phyloP scores from a whole-genome alignment of 805 yeast species.

The Hanseniaspora meyeri region DNA sequence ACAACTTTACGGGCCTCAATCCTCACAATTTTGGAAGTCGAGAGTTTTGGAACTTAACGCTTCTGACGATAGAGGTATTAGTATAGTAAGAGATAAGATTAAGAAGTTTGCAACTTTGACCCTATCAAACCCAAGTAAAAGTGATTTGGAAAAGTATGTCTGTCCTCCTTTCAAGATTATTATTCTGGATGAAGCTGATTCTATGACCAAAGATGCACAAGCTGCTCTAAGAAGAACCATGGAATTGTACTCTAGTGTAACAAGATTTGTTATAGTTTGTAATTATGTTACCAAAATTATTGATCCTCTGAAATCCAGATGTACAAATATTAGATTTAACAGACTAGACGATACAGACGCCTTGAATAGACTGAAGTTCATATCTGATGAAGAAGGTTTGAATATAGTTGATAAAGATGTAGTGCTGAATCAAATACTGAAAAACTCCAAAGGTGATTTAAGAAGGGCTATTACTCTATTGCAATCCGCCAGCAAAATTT shows the following conservation, averaged over 20 bases:
- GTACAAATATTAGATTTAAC: conserved; percentile 87
- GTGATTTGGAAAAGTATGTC: conserved; percentile 63
- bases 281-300: conserved; percentile 93
- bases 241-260: conserved; percentile 80
- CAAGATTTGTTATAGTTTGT: conserved; percentile 89
- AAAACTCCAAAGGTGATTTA: conserved; percentile 78
- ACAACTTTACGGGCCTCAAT: conserved; percentile 59
- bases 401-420: conserved; percentile 23
- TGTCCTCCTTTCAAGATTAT: conserved; percentile 95
- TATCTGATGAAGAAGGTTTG: conserved; percentile 39
- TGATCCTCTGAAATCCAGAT: conserved; percentile 91
- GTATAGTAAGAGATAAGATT: conserved; percentile 73
- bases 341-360: conserved; percentile 64
- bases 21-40: conserved; percentile 39
- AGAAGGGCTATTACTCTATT: conserved; percentile 83
- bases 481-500: conserved; percentile 65
- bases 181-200: conserved; percentile 89
- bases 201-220: conserved; percentile 96
- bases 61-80: conserved; percentile 82
- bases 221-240: conserved; percentile 87
- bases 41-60: conserved; percentile 79
- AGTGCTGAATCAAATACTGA: conserved; percentile 50
- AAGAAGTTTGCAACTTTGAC: conserved; percentile 77
- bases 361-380: conserved; percentile 48
- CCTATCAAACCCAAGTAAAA: conserved; percentile 65